Evolutionary conservation across 2,329 filamentous ascomycete genomes (phyloP), one percentile per base, ranked within the genome.

Genomic region (Botrytis porri): DNA sequence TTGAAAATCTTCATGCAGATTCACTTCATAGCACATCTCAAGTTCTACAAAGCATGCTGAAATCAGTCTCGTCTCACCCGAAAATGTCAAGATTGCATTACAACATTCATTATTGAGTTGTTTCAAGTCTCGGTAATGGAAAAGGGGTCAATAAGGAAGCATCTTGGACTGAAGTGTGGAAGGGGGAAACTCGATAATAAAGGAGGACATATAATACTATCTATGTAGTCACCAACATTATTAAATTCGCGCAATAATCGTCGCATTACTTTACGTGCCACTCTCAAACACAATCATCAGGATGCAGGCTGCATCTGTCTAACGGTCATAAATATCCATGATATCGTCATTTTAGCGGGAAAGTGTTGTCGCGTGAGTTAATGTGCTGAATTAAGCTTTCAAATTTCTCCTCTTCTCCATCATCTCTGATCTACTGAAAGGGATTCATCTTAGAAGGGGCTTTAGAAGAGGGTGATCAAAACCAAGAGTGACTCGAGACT

Each of bases 401-500:
- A 25, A 9, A 10, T 16, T 22, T 25, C 16, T 70, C 41, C n/a
- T 39, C 41, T n/a, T 61, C 59, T 48, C 62, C 25, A 70, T 48
- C 43, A 20, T 22, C 16, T 41, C 29, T 48, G n/a, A n/a, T 29
- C n/a, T 25, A 32, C 29, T 48, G 16, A 18, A 41, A 29, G 60
- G 37, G 25, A 20, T 51, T 14, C 6, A 37, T 51, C 22, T 51
- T 14, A 54, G 48, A 54, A 54, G 25, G n/a, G 25, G 12, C 25
- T 54, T 54, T n/a, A 29, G 64, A 10, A 66, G 25, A 54, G 35
- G 45, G 18, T 8, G 96, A 99, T 83, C 98, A 98, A 83, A 96
- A 99, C 82, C 94, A 94, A 78, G 96, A 98, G 82, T 90, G 95
- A 73, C 85, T 98, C 29, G 89, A 93, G 9, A 89, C 93, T 25